A percentile compares a stretch with the other conserved stretches of the same genome.
phyloP scores from a whole-genome alignment of 805 yeast genomes.

The Hanseniaspora meyeri region DNA sequence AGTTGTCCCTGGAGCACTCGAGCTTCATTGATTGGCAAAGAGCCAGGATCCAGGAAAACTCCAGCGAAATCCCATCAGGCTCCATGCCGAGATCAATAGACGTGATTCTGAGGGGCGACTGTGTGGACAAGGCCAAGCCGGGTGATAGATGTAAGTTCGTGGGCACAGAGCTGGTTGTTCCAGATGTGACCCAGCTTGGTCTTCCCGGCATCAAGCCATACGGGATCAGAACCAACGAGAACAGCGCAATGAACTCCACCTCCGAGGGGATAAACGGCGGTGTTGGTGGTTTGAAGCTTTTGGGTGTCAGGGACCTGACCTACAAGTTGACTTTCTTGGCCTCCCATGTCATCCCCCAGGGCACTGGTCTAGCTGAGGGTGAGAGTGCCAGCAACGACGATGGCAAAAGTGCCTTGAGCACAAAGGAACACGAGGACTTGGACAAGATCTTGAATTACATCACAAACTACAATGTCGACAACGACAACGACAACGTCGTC shows the following conservation, averaged over 20 bases:
- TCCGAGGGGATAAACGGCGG: slow-evolving; percentile 67
- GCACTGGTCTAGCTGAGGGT: slow-evolving; percentile 21
- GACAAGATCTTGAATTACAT: slow-evolving; percentile 19
- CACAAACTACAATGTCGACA: slow-evolving; percentile 27
- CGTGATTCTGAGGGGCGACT: slow-evolving; percentile 84
- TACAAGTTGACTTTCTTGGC: slow-evolving; percentile 86
- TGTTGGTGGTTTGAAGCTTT: slow-evolving; percentile 72
- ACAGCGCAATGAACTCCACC: slow-evolving; percentile 25
- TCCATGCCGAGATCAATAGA: slow-evolving; percentile 90
- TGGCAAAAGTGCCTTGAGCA: slow-evolving; percentile 4
- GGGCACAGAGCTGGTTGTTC: slow-evolving; percentile 70
- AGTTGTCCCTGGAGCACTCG: slow-evolving; percentile 68
- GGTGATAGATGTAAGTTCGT: slow-evolving; percentile 92
- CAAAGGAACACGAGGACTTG: slow-evolving; percentile 16
- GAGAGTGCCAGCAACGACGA: neutral
- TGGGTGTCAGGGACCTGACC: slow-evolving; percentile 92
- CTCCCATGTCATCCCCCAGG: slow-evolving; percentile 68
- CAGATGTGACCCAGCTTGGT: slow-evolving; percentile 87
- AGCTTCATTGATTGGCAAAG: slow-evolving; percentile 89
- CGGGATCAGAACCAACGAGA: slow-evolving; percentile 54
- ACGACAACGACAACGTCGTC: slow-evolving; percentile 35
- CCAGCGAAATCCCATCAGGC: slow-evolving; percentile 95
- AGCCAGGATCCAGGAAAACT: slow-evolving; percentile 90
- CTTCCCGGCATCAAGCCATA: slow-evolving; percentile 89
- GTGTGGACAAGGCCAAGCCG: slow-evolving; percentile 84